Evolutionary conservation across 1,284 basidiomycete genomes (phyloP), one percentile per base, ranked within the genome.

Genomic region (Naganishia liquefaciens): DNA sequence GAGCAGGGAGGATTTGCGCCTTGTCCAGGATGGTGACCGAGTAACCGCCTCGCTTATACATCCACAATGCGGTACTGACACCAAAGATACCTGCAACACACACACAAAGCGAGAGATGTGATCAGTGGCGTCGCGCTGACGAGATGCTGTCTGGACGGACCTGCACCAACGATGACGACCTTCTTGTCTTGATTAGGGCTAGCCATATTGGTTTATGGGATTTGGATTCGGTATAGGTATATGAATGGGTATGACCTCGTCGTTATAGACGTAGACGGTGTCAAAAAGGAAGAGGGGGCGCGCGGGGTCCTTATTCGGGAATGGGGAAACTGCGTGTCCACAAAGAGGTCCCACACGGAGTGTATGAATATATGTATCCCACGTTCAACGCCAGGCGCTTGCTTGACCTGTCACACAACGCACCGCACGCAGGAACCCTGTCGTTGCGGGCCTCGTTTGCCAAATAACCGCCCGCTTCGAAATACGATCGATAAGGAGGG

Each of bases 1-100:
- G 75, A 1, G 79, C 78, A 30, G 79, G 79, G 21, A 77, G 66
- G 1, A 69, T 70, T 10, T 68, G 69, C 51, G 70, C 73, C 68
- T 75, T 76, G 52, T 79, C 79, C 39, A 80, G 70, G 19, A 80
- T 73, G 0, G 74, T 77, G 49, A 80, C 76, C 27, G 74, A 68
- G 70, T 79, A 79, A 33, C 70, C 72, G 15, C 76, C 76, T 33
- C 71, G 68, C 62, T 75, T 68, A 53, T 79, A 73, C 74, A 79
- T 77, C 69, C 73, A 75, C 44, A 79, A 66, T 3, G 76, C 79
- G 10, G 78, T 79, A 30, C 75, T 76, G 69, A 77, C 74, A 54
- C 79, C 79, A 54, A 77, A 79, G 65, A 79, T 75, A 52, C 79
- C 79, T 74, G 28, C 11, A 37, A 23, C 1, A 23, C 21, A 19